Conservation (phyloP, 352 stramenopile species). For the Phytophthora hibernalis region DNA sequence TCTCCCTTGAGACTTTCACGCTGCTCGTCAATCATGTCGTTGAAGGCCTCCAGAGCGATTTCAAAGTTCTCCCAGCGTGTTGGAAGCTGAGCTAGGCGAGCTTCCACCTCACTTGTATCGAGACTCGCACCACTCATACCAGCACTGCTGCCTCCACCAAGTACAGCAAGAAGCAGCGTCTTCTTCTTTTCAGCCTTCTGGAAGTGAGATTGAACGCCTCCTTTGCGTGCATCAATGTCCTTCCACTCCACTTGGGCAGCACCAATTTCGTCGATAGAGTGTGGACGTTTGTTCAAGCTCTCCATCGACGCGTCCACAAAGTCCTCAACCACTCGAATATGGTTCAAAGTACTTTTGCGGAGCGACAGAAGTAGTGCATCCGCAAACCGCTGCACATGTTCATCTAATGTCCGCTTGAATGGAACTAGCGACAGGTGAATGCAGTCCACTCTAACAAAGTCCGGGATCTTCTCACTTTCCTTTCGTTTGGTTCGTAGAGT, state of each 20-base stretch:
- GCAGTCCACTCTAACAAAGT: slow-evolving; percentile 93
- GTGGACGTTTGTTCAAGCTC: slow-evolving; percentile 86
- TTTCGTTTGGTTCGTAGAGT: slow-evolving; percentile 89
- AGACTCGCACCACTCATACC: slow-evolving; percentile 51
- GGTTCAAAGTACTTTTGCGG: slow-evolving; percentile 76
- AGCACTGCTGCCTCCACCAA: slow-evolving; percentile 37
- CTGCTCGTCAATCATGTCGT: slow-evolving; percentile 96
- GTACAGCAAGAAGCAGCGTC: slow-evolving; percentile 70
- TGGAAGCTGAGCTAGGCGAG: slow-evolving; percentile 75
- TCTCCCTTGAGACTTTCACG: slow-evolving; percentile 91
- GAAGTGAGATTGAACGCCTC: slow-evolving; percentile 62
- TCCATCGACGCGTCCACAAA: slow-evolving; percentile 92
- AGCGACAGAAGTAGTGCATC: slow-evolving; percentile 89
- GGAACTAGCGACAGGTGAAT: slow-evolving; percentile 86
- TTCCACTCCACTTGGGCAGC: slow-evolving; percentile 93
- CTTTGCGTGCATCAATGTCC: slow-evolving; percentile 77
- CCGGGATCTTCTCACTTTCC: slow-evolving; percentile 93
- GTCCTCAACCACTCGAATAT: slow-evolving; percentile 87
- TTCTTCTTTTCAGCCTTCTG: slow-evolving; percentile 89
- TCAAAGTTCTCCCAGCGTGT: slow-evolving; percentile 95
- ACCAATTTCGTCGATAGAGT: slow-evolving; percentile 94
- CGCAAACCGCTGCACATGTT: slow-evolving; percentile 86
- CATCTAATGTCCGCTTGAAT: slow-evolving; percentile 91
- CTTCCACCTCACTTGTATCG: slow-evolving; percentile 83
- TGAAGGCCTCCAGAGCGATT: slow-evolving; percentile 94